Conservation (phyloP, 495 filamentous ascomycete species). For the Podospora appendiculata region DNA sequence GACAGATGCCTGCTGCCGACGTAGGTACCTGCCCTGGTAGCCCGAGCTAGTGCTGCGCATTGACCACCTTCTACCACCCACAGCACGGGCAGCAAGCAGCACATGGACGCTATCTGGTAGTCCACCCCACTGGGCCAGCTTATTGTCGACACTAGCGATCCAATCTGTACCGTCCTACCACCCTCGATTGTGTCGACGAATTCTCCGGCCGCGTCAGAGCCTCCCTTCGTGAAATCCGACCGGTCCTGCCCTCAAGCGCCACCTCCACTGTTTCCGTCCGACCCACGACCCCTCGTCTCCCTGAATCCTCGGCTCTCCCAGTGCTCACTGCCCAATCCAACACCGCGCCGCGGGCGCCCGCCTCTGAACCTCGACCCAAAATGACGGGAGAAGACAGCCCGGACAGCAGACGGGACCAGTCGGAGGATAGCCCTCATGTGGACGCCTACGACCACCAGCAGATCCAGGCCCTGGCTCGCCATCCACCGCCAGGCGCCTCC, state of each 20-base stretch:
- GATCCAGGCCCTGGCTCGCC: conserved; percentile 51
- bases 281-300: background rate
- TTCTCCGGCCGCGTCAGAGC: background rate
- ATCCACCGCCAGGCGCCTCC: conserved; percentile 58
- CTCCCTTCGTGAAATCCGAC: background rate
- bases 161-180: too few relatives aligned
- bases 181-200: background rate
- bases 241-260: background rate
- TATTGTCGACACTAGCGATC: too few relatives aligned
- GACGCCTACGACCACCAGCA: conserved; percentile 52
- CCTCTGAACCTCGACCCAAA: background rate
- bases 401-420: background rate
- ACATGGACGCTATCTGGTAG: too few relatives aligned
- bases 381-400: conserved; percentile 11
- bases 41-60: too few relatives aligned
- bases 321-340: background rate
- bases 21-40: too few relatives aligned
- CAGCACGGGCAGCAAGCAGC: too few relatives aligned
- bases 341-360: background rate
- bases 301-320: background rate
- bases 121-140: too few relatives aligned
- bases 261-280: too few relatives aligned
- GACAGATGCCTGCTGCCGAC: too few relatives aligned
- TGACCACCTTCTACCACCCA: too few relatives aligned
- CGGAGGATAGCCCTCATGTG: conserved; percentile 9